phyloP scores from a whole-genome alignment of 2,329 filamentous ascomycete species.

The Sporothrix humicola region DNA sequence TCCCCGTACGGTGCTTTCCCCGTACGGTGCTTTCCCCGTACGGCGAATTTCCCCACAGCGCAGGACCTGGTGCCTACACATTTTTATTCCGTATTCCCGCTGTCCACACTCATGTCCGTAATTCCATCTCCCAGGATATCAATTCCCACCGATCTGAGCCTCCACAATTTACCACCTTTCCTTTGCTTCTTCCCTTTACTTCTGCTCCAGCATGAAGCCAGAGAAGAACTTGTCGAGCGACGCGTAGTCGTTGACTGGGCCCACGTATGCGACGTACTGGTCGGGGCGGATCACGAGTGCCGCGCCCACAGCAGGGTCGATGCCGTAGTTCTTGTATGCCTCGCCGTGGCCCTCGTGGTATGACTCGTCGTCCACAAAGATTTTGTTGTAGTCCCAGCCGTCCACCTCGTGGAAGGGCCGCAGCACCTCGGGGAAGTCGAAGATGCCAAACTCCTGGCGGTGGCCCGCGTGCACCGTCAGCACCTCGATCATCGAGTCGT shows the following conservation, averaged over 20 bases:
- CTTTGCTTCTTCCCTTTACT: background rate
- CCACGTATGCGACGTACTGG: conserved; percentile 34
- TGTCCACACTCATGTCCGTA: background rate
- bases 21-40: background rate
- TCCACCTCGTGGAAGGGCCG: conserved; percentile 51
- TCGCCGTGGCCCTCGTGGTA: conserved; percentile 62
- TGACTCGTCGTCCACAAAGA: conserved; percentile 61
- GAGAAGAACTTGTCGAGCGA: conserved; percentile 33
- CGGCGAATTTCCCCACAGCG: background rate
- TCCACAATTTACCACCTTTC: no score
- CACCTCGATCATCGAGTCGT: conserved; percentile 57
- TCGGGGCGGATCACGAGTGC: conserved; percentile 61
- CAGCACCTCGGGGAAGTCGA: conserved; percentile 56
- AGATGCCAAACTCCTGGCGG: conserved; percentile 53
- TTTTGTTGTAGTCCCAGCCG: conserved; percentile 61
- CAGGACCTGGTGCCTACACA: background rate
- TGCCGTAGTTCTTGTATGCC: conserved; percentile 61
- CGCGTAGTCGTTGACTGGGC: conserved; percentile 31
- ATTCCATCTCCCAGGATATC: background rate
- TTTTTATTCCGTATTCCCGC: background rate
- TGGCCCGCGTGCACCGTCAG: conserved; percentile 62
- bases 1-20: background rate
- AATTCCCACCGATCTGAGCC: background rate
- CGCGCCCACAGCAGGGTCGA: conserved; percentile 53
- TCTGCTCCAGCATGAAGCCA: conserved; percentile 32